Evolutionary conservation across 169 alveolate species (phyloP), one percentile per base, ranked within the genome.

Genomic region (Hepatocystis sp.): DNA sequence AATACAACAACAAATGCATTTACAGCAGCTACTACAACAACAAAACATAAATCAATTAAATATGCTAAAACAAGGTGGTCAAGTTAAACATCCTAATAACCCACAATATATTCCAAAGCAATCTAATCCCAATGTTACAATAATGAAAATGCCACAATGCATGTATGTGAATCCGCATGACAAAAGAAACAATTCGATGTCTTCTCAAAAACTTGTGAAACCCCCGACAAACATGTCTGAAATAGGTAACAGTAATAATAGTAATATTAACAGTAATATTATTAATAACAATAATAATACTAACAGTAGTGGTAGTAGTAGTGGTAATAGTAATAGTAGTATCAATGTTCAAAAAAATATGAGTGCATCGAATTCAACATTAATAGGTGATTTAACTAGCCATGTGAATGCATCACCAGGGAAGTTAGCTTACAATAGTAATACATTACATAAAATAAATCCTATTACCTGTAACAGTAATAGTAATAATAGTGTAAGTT

Each of bases 1-100:
- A 44, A 58, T 58, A 0, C 88, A 76, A 25, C 88, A 76, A 15
- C 88, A 76, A 39, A 32, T 76, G 63, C 71, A 76, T 44, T 58
- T 76, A 13, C 88, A 76, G 39, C 88, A 76, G 4, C 58, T 76
- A 40, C 11, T 76, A 8, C 67, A 76, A 10, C 78, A 76, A 36
- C 78, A 76, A 36, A 76, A 76, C 28, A 3, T 58, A 5, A 71
- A 56, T 25, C 78, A 51, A 21, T 76, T 25, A 27, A 76, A 67
- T 53, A 36, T 44, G 39, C 28, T 76, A 53, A 52, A 34, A 51
- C 58, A 23, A 36, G 47, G 47, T 17, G 42, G 32, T 49, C 61
- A 49, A 58, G 15, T 13, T 10, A 76, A 76, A 21, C 58, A 17
- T 27, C 28, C 88, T 58, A 58, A 34, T 23, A n/a, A n/a, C n/a